phyloP scores from a whole-genome alignment of 495 filamentous ascomycete species.

The Xylaria scruposa region DNA sequence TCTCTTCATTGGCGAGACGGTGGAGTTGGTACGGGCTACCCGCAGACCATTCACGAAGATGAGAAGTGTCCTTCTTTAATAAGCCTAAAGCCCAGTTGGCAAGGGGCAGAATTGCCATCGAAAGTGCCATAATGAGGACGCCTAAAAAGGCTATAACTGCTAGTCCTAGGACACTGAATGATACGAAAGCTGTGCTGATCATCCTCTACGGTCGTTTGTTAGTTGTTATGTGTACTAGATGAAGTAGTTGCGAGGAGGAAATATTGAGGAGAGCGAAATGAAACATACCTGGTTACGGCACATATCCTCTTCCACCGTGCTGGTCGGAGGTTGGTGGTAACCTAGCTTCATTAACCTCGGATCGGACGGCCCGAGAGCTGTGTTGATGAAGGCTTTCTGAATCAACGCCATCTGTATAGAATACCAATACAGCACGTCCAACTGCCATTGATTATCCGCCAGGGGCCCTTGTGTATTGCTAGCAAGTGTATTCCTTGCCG shows the following conservation, averaged over 20 bases:
- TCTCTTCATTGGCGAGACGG: neutral
- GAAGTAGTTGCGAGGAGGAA: neutral
- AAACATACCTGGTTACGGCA: neutral
- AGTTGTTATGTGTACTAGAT: neutral
- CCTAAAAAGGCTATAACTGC: neutral
- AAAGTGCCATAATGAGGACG: neutral
- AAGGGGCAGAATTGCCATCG: neutral
- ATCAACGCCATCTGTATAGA: neutral
- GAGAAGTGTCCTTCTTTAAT: neutral
- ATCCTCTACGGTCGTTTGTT: neutral
- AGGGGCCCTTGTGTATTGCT: neutral
- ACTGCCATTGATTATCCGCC: neutral
- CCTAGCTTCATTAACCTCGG: neutral
- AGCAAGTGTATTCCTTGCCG: neutral
- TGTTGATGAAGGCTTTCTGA: neutral
- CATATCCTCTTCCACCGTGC: neutral
- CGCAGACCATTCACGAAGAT: neutral
- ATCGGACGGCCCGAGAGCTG: neutral
- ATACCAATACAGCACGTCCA: neutral
- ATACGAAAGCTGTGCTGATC: neutral
- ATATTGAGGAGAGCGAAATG: neutral
- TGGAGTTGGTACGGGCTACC: slow-evolving; percentile 1
- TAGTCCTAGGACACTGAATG: neutral
- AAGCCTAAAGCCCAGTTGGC: neutral
- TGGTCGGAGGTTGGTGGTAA: neutral